A percentile compares a stretch with the other conserved stretches of the same genome.
Conservation (phyloP, 2,329 filamentous ascomycete species). For the Diaporthe citri region DNA sequence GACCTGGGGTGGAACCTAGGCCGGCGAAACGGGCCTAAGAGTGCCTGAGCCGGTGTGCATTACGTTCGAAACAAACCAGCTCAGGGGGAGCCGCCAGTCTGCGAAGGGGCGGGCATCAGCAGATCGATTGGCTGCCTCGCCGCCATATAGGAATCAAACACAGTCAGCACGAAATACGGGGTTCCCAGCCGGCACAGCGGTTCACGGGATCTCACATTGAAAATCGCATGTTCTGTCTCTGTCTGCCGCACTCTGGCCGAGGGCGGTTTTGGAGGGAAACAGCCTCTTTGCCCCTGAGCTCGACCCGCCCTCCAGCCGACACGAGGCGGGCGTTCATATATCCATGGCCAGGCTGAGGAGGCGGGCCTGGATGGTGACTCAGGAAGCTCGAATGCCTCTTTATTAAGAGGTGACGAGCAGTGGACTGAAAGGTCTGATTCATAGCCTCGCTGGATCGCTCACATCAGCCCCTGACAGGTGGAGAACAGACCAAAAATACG, state of each 20-base stretch:
- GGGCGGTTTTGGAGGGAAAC: background rate
- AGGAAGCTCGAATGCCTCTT: background rate
- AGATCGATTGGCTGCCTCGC: constrained; percentile 29
- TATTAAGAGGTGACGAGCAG: background rate
- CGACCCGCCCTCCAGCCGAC: background rate
- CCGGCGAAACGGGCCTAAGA: constrained; percentile 20
- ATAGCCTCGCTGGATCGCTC: background rate
- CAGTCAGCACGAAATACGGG: background rate
- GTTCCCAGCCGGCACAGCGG: background rate
- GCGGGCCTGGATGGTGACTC: constrained; percentile 19
- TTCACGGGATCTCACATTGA: background rate
- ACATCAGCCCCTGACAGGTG: constrained; percentile 18
- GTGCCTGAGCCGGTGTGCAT: background rate
- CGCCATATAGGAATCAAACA: background rate
- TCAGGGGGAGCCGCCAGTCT: constrained; percentile 1
- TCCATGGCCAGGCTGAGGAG: constrained; percentile 11
- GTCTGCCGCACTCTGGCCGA: constrained; percentile 8
- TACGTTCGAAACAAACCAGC: constrained; percentile 7
- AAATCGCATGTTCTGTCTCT: background rate
- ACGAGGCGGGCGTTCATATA: background rate
- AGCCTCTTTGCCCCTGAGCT: background rate
- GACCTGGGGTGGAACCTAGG: too few species aligned
- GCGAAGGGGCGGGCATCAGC: background rate
- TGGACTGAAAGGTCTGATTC: background rate
- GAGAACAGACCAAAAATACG: background rate